Base-by-base conservation (phyloP, 257 asterid genomes). In the Linaria vulgaris region DNA sequence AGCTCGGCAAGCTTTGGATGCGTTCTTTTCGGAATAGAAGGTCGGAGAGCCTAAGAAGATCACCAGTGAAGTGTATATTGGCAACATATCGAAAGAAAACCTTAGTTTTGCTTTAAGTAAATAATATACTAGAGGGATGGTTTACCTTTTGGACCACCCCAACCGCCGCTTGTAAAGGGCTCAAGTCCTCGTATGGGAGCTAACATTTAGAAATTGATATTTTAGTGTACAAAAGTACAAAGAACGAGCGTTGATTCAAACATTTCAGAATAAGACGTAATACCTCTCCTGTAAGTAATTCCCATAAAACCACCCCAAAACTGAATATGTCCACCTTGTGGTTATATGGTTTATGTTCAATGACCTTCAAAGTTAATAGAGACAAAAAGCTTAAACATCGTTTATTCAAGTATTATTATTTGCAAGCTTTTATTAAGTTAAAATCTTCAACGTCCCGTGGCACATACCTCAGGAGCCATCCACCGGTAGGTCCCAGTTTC, bases 381-480 rank as follows among this genome's bases (percentile, higher is more conserved):
- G 20, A 27, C 10, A 34, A 34, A 34, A 1, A 34, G 41, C 41
- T n/a, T n/a, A n/a, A n/a, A n/a, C n/a, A n/a, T n/a, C n/a, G n/a
- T n/a, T n/a, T n/a, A n/a, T n/a, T n/a, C n/a, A n/a, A n/a, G n/a
- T n/a, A n/a, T n/a, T n/a, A n/a, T n/a, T n/a, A n/a, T n/a, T n/a
- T n/a, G n/a, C n/a, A n/a, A n/a, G n/a, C n/a, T n/a, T n/a, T 30
- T 11, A 3, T 34, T 3, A 3, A 34, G 9, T 34, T 56, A 21
- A 43, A 66, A 11, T 45, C 45, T 19, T 57, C 15, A 21, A 27
- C 34, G 22, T 13, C 15, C 41, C 41, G 49, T n/a, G 56, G 68
- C 71, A 44, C 37, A 58, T 77, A 94, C 99, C 99, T 94, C 99
- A 56, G 99, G 99, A 51, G 99, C 97, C 99, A 94, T 94, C 99